Conservation (phyloP, 352 stramenopile genomes). For the Pythium phragmiticola region DNA sequence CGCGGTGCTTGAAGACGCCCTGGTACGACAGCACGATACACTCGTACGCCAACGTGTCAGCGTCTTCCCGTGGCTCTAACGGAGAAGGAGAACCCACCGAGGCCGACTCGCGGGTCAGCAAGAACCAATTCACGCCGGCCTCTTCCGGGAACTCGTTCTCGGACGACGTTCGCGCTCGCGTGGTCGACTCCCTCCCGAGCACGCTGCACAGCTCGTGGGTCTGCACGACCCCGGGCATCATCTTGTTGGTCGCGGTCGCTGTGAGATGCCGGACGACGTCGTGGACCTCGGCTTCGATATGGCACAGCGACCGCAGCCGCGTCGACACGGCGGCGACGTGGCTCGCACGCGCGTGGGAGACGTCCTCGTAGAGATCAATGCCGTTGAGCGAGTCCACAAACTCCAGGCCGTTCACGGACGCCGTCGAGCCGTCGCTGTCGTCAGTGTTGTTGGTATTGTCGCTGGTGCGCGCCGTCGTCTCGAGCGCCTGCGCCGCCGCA, state of each 20-base stretch:
- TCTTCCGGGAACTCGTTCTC: slow-evolving; percentile 18
- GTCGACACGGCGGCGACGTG: not conserved
- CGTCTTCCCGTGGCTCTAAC: no score
- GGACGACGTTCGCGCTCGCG: not conserved
- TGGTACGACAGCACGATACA: slow-evolving; percentile 30
- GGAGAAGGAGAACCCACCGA: no score
- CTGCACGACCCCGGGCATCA: slow-evolving; percentile 20
- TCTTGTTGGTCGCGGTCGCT: not conserved
- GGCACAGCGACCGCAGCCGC: slow-evolving; percentile 21
- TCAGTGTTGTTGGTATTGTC: not conserved
- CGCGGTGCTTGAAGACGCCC: slow-evolving; percentile 27
- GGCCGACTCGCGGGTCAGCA: slow-evolving; percentile 7
- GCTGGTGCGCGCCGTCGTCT: slow-evolving; percentile 1
- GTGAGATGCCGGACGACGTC: slow-evolving; percentile 17
- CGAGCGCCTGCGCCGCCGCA: slow-evolving; percentile 3
- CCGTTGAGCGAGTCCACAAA: slow-evolving; percentile 26
- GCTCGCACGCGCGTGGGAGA: not conserved
- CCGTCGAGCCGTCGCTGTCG: not conserved
- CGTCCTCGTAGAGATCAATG: slow-evolving; percentile 26
- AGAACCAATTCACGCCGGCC: slow-evolving; percentile 22
- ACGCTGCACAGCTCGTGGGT: slow-evolving; percentile 16
- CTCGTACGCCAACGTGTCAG: not conserved
- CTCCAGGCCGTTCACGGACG: slow-evolving; percentile 5
- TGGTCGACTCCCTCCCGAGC: not conserved
- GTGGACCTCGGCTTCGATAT: slow-evolving; percentile 22